Conservation (phyloP, 2,329 filamentous ascomycete genomes). For the Penicillium hordei region DNA sequence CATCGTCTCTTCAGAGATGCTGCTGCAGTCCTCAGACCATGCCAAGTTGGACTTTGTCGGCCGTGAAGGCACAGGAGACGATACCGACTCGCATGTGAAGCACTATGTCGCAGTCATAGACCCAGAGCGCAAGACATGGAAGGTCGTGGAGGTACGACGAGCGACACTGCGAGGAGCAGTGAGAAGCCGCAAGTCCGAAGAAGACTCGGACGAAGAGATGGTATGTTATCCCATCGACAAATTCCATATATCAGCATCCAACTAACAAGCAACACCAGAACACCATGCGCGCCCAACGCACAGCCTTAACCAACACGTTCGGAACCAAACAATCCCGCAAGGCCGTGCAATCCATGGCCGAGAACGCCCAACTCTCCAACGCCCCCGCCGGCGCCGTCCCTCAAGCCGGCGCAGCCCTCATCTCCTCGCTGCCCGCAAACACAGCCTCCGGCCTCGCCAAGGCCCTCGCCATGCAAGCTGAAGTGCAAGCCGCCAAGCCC, state of each 20-base stretch:
- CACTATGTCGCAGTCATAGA: constrained; percentile 65
- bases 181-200: constrained; percentile 28
- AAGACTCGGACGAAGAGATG: constrained; percentile 32
- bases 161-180: constrained; percentile 55
- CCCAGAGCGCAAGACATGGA: constrained; percentile 52
- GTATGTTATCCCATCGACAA: constrained; percentile 20
- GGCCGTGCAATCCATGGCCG: constrained; percentile 48
- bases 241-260: neutral
- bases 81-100: constrained; percentile 53
- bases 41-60: constrained; percentile 61
- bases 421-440: constrained; percentile 43
- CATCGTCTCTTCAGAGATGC: constrained; percentile 49
- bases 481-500: constrained; percentile 49
- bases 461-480: constrained; percentile 38
- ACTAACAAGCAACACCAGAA: constrained; percentile 28
- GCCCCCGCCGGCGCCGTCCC: constrained; percentile 37
- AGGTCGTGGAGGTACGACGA: constrained; percentile 56
- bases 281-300: constrained; percentile 41
- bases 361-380: constrained; percentile 49
- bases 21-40: constrained; percentile 62
- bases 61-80: constrained; percentile 48
- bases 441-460: constrained; percentile 34
- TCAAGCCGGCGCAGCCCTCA: constrained; percentile 45
- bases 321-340: constrained; percentile 53
- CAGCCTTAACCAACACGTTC: constrained; percentile 50